Evolutionary conservation across 805 yeast genomes (phyloP), one percentile per base, ranked within the genome.

Genomic region (Lachancea kluyveri): DNA sequence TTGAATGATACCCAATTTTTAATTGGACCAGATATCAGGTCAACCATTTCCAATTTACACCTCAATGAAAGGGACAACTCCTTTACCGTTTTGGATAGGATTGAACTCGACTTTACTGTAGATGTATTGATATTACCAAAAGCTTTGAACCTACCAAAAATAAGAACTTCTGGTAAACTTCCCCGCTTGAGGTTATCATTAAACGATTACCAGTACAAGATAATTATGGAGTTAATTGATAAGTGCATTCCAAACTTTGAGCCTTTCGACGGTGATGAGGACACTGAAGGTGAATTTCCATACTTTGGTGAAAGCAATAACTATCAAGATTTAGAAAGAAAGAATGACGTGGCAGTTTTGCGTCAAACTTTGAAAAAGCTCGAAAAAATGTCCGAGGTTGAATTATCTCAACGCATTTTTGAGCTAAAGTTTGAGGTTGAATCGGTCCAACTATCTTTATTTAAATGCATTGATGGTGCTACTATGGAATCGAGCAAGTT

Each of bases 131-230:
- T 92, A 29, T 62, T 90, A 19, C 95, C 96, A 0, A 74, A 76
- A 9, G 92, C 90, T 3, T 63, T 72, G 18, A 77, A 77, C 41
- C 63, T 92, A 25, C 79, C 97, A 0, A 72, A 72, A 42, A 64
- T 86, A 40, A 77, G 72, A 49, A 65, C 88, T 2, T 74, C 84
- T 18, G 96, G 92, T 9, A 75, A 76, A 37, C 70, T 92, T 9
- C 94, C 96, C 0, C 62, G 62, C 19, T 68, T 94, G 39, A 67
- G 68, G 18, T 76, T 92, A 4, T 70, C 82, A 18, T 54, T 92
- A 48, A 84, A 84, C 45, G 97, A 92, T 52, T 81, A 77, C 47
- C 96, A 94, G 53, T 94, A 94, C 60, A 83, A 86, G 54, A 75
- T 86, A 1, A 64, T 92, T 48, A 79, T 92, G 90, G 75, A 77